phyloP scores from a whole-genome alignment of 495 filamentous ascomycete species.

The Platismatia glauca region DNA sequence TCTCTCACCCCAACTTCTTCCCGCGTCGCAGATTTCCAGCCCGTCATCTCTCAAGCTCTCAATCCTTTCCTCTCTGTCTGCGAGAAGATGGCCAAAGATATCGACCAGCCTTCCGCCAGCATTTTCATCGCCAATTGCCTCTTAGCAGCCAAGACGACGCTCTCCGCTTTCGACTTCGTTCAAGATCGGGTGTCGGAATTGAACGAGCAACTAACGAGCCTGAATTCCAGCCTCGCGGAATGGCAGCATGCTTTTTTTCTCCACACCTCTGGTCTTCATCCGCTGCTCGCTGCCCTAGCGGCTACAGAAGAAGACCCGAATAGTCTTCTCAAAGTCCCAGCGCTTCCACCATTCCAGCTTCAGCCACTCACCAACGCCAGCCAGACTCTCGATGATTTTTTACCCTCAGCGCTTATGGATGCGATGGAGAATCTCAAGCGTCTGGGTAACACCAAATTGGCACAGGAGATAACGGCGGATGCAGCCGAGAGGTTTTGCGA shows the following conservation, averaged over 20 bases:
- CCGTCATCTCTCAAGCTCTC: conserved; percentile 72
- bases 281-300: conserved; percentile 56
- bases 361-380: conserved; percentile 53
- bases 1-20: conserved; percentile 52
- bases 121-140: conserved; percentile 84
- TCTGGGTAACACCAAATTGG: conserved; percentile 59
- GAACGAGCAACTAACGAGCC: conserved; percentile 28
- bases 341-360: conserved; percentile 52
- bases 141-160: conserved; percentile 41
- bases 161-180: conserved; percentile 38
- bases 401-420: conserved; percentile 89
- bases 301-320: conserved; percentile 33
- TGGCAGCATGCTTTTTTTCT: conserved; percentile 62
- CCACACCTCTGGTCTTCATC: conserved; percentile 59
- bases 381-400: conserved; percentile 79
- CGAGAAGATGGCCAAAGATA: conserved; percentile 54
- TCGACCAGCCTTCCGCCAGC: conserved; percentile 47
- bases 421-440: conserved; percentile 69
- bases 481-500: conserved; percentile 80
- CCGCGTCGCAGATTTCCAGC: conserved; percentile 59
- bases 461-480: conserved; percentile 67
- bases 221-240: conserved; percentile 40
- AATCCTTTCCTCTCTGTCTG: conserved; percentile 77
- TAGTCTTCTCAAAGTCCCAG: conserved; percentile 43
- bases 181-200: conserved; percentile 15